Conservation (phyloP, 139 green algal genomes). For the Auxenochlorella pyrenoidosa region DNA sequence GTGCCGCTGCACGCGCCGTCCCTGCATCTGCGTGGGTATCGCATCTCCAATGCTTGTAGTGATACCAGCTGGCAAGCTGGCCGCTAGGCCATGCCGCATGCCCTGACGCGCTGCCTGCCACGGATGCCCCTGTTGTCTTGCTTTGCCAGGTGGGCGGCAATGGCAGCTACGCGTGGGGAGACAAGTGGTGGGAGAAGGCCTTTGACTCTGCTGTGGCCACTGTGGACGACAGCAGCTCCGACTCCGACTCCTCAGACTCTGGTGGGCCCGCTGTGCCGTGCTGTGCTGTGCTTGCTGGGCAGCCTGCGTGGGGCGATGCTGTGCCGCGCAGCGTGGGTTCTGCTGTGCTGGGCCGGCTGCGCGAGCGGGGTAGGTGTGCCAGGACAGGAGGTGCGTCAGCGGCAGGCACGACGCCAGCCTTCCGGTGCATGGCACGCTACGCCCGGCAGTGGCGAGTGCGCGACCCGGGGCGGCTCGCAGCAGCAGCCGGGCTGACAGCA, state of each 20-base stretch:
- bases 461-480: too few relatives aligned
- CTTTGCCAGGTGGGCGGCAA: constrained; percentile 68
- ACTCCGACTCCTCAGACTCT: constrained; percentile 26
- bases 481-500: neutral
- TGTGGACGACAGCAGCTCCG: constrained; percentile 37
- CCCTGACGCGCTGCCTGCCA: neutral
- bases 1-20: too few relatives aligned
- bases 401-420: neutral
- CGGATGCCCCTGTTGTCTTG: neutral
- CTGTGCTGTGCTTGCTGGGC: neutral
- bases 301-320: too few relatives aligned
- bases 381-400: neutral
- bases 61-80: too few relatives aligned
- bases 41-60: too few relatives aligned
- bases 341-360: too few relatives aligned
- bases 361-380: too few relatives aligned
- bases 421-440: too few relatives aligned
- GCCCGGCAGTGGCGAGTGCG: too few relatives aligned
- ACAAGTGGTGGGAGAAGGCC: constrained; percentile 84
- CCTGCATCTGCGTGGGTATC: neutral
- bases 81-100: neutral
- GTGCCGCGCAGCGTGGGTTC: too few relatives aligned
- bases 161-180: constrained; percentile 66
- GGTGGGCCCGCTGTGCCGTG: neutral
- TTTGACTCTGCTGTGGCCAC: constrained; percentile 69